phyloP scores from a whole-genome alignment of 306 rosid genomes.

The Oemleria cerasiformis region DNA sequence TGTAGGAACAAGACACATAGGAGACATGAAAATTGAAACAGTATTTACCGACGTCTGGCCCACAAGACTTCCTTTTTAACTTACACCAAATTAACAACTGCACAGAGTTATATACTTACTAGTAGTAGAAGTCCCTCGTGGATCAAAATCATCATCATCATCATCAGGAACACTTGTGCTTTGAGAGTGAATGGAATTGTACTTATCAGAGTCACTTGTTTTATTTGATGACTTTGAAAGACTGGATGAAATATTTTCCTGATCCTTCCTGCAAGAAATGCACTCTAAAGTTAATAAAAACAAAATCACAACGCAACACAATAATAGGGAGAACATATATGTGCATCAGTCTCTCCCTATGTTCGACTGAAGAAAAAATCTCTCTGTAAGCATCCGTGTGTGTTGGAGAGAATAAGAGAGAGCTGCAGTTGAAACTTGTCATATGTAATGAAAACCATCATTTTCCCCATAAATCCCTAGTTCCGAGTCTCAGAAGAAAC shows the following conservation, averaged over 20 bases:
- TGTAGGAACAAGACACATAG: background rate
- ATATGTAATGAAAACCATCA: background rate
- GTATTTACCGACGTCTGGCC: slow-evolving; percentile 16
- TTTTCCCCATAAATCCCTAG: background rate
- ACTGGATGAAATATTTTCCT: slow-evolving; percentile 38
- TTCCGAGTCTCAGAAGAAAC: background rate
- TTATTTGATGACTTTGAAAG: slow-evolving; percentile 51
- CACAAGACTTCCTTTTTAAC: slow-evolving; percentile 14
- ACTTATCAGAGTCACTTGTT: slow-evolving; percentile 40
- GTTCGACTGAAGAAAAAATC: background rate
- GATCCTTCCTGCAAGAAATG: slow-evolving; percentile 57
- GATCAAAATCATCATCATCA: slow-evolving; percentile 83
- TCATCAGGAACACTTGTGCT: slow-evolving; percentile 39
- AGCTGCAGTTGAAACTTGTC: background rate
- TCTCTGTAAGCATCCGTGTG: background rate
- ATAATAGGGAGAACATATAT: background rate
- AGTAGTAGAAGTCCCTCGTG: slow-evolving; percentile 74
- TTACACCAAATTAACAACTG: slow-evolving; percentile 1
- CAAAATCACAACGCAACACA: slow-evolving; percentile 17
- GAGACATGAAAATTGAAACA: background rate
- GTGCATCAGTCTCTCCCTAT: slow-evolving; percentile 2
- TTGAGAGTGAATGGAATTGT: slow-evolving; percentile 48
- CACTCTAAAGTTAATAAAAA: slow-evolving; percentile 31
- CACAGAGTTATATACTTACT: slow-evolving; percentile 50
- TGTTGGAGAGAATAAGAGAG: background rate